phyloP scores from a whole-genome alignment of 1,284 basidiomycete genomes.

The Heterobasidion parviporum region DNA sequence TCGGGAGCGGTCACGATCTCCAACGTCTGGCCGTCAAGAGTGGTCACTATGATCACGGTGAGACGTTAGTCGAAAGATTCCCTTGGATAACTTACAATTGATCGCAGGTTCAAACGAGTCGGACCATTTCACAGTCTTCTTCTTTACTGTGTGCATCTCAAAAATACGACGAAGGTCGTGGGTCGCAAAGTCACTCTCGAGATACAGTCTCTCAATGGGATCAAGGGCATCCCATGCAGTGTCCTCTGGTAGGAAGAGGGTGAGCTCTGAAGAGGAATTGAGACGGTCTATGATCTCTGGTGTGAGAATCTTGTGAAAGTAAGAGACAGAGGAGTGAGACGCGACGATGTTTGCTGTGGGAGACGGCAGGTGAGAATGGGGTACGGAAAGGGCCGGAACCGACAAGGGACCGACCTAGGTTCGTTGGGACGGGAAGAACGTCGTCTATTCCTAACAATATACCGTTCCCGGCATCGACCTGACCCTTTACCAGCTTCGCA shows the following conservation, averaged over 20 bases:
- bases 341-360: slow-evolving; percentile 47
- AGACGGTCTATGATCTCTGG: slow-evolving; percentile 46
- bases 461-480: slow-evolving; percentile 65
- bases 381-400: background rate
- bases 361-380: background rate
- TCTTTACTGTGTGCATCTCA: slow-evolving; percentile 64
- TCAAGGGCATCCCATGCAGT: slow-evolving; percentile 66
- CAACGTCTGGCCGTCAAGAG: slow-evolving; percentile 62
- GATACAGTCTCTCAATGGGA: slow-evolving; percentile 69
- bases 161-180: slow-evolving; percentile 75
- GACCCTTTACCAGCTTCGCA: slow-evolving; percentile 45
- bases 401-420: slow-evolving; percentile 49
- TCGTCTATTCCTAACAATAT: slow-evolving; percentile 68
- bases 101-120: slow-evolving; percentile 46
- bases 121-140: slow-evolving; percentile 53
- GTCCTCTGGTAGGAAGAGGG: slow-evolving; percentile 86
- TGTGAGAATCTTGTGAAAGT: slow-evolving; percentile 62
- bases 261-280: slow-evolving; percentile 64
- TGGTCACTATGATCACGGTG: slow-evolving; percentile 45
- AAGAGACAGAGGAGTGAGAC: slow-evolving; percentile 53
- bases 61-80: background rate
- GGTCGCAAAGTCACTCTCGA: slow-evolving; percentile 78
- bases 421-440: slow-evolving; percentile 71
- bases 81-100: slow-evolving; percentile 38
- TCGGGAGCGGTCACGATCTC: slow-evolving; percentile 46